Base-by-base conservation (phyloP, 1,284 basidiomycete genomes). In the Schizopora paradoxa region DNA sequence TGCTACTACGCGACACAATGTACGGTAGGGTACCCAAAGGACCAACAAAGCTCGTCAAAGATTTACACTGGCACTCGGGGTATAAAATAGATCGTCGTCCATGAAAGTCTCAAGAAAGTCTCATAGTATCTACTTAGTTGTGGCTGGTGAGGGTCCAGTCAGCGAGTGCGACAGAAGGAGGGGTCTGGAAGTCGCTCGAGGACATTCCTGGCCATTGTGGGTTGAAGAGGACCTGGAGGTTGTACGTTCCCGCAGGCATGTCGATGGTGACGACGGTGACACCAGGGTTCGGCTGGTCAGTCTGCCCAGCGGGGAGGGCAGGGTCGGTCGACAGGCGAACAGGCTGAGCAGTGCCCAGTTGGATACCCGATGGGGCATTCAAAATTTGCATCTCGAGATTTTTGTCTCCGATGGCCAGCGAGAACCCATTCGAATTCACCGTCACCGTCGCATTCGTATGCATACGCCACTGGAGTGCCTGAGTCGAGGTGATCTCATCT, bases 371-470 rank as follows among this genome's bases (percentile, higher is more conserved):
- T 1, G 82, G 77, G 10, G 84, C 65, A 56, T 77, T 78, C 52
- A 86, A 56, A 18, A 83, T 65, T 51, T 65, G 51, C 56, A 78
- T 70, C 48, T 62, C 57, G 62, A 79, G 56, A 41, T 66, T 76
- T 55, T 67, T 52, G 28, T 58, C 56, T 40, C 56, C 64, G 46
- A 82, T 69, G 28, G 73, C 67, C 33, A 87, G 67, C 49, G 75
- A 74, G 53, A 79, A 71, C 7, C 74, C 77, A 58, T 77, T 68
- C 25, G 74, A 79, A 46, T 76, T 82, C 43, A 79, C 57, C 10
- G 54, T 47, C 18, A 82, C 66, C 4, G 81, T 82, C 29, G 82
- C 86, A 60, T 95, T 99, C 51, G 96, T 98, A 66, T 99, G 94
- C 73, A 93, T 90, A 40, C 93, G 81, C 95, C 95, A 98, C 72